Evolutionary conservation across 768 basidiomycete species (phyloP).

Genomic region (Suillus paluster): DNA sequence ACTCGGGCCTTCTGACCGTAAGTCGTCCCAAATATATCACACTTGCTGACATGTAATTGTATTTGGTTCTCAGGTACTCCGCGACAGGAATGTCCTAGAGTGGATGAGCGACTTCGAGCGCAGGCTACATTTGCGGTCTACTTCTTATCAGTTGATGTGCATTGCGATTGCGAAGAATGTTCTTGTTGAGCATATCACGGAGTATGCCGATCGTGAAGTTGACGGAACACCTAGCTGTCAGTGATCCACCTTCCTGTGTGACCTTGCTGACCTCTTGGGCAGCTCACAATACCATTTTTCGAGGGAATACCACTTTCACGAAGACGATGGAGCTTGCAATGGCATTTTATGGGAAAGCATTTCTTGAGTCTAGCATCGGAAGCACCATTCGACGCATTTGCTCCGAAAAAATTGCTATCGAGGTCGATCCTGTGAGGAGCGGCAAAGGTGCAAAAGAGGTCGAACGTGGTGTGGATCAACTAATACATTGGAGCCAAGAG

Average conservation of each 20-base stretch:
- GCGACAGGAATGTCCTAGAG: slow-evolving; percentile 72
- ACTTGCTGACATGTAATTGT: not conserved
- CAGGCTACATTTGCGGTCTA: slow-evolving; percentile 66
- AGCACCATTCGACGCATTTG: slow-evolving; percentile 69
- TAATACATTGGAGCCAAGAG: slow-evolving; percentile 79
- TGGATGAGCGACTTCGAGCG: slow-evolving; percentile 76
- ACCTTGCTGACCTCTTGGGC: slow-evolving; percentile 10
- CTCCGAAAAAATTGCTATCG: slow-evolving; percentile 75
- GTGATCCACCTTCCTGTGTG: slow-evolving; percentile 22
- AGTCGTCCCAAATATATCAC: slow-evolving; percentile 17
- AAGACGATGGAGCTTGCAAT: slow-evolving; percentile 83
- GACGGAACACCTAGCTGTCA: slow-evolving; percentile 69
- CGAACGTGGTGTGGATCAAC: slow-evolving; percentile 67
- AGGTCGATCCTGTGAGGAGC: slow-evolving; percentile 78
- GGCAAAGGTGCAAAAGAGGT: slow-evolving; percentile 63
- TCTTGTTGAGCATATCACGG: slow-evolving; percentile 69
- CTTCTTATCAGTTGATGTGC: slow-evolving; percentile 64
- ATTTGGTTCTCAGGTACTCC: slow-evolving; percentile 17
- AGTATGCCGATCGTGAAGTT: slow-evolving; percentile 72
- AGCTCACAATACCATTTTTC: slow-evolving; percentile 81
- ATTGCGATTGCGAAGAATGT: slow-evolving; percentile 71
- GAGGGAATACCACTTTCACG: slow-evolving; percentile 68
- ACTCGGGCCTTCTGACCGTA: slow-evolving; percentile 64
- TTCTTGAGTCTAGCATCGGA: slow-evolving; percentile 83
- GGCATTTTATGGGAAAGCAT: slow-evolving; percentile 78